Percentiles rank a stretch among this genome's conserved stretches.
Conservation (phyloP, 345 rosid species). For the Populus nigra region DNA sequence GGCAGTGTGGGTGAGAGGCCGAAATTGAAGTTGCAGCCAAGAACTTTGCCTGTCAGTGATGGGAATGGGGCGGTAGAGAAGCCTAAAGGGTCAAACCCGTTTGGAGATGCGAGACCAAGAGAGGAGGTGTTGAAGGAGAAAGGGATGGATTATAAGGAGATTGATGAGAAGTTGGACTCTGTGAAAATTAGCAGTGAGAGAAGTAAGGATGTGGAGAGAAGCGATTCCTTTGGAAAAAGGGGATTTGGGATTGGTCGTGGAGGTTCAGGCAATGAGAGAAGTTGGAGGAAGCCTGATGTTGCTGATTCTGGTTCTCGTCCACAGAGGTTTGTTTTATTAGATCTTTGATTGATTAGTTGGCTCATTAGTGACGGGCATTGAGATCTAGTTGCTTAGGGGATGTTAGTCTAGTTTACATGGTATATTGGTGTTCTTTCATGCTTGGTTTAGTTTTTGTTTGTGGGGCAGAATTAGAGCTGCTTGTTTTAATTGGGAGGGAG, state of each 20-base stretch:
- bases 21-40: constrained; percentile 74
- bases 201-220: constrained; percentile 40
- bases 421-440: background rate
- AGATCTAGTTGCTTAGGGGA: background rate
- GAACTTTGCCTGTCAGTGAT: constrained; percentile 45
- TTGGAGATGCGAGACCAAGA: constrained; percentile 92
- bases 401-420: background rate
- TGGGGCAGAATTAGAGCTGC: background rate
- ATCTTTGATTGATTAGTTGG: constrained; percentile 1
- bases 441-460: background rate
- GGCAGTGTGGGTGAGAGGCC: constrained; percentile 47
- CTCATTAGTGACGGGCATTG: background rate
- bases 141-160: constrained; percentile 88
- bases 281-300: constrained; percentile 61
- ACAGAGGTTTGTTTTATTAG: constrained; percentile 27
- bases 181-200: constrained; percentile 39
- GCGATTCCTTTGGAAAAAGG: constrained; percentile 37
- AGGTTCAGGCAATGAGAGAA: constrained; percentile 18
- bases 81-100: constrained; percentile 67
- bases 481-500: background rate
- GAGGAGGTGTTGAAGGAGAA: constrained; percentile 94
- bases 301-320: constrained; percentile 15
- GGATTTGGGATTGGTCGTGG: constrained; percentile 47
- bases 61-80: constrained; percentile 35
- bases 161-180: constrained; percentile 77